These are phyloP conservation scores for Chrysopogon serrulatus DNA, from an alignment of 176 grass and related monocot species.

Conservation along the genomic window DNA sequence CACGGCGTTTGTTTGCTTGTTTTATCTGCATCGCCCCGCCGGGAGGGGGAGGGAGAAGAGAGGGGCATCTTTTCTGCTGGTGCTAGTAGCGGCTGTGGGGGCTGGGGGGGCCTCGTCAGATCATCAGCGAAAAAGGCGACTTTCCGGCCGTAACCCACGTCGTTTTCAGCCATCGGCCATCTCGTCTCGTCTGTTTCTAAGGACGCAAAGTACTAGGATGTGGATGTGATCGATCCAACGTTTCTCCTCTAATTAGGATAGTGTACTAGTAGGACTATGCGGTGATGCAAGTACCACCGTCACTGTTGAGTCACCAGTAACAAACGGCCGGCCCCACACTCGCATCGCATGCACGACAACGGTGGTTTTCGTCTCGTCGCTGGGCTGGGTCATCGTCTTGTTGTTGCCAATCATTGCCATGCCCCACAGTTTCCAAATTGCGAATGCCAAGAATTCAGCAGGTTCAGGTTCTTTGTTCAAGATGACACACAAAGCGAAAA, in stretches of 20 bases:
- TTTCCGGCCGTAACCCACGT: not conserved
- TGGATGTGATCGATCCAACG: not conserved
- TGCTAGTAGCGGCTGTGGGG: too few relatives aligned
- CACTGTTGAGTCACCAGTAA: not conserved
- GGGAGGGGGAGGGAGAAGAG: not conserved
- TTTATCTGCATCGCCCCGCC: not conserved
- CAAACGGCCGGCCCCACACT: not conserved
- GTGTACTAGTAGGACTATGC: too few relatives aligned
- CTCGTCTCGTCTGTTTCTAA: not conserved
- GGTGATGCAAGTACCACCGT: not conserved
- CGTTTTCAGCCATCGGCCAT: too few relatives aligned
- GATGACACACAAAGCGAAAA: too few relatives aligned
- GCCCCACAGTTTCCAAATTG: not conserved
- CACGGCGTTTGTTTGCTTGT: not conserved
- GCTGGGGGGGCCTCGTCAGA: too few relatives aligned
- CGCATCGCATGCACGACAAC: not conserved
- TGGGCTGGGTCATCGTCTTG: not conserved
- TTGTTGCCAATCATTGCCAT: not conserved
- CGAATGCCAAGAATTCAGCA: not conserved
- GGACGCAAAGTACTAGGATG: too few relatives aligned
- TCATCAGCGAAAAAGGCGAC: too few relatives aligned
- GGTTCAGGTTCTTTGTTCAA: not conserved
- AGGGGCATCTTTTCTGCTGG: not conserved
- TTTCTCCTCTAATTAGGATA: too few relatives aligned
- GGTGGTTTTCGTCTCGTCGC: not conserved